Percentiles rank a stretch among this genome's conserved stretches.
These are phyloP conservation scores for Umbellularia californica DNA, from an alignment of 164 flowering plant genomes.

Conservation along the genomic window DNA sequence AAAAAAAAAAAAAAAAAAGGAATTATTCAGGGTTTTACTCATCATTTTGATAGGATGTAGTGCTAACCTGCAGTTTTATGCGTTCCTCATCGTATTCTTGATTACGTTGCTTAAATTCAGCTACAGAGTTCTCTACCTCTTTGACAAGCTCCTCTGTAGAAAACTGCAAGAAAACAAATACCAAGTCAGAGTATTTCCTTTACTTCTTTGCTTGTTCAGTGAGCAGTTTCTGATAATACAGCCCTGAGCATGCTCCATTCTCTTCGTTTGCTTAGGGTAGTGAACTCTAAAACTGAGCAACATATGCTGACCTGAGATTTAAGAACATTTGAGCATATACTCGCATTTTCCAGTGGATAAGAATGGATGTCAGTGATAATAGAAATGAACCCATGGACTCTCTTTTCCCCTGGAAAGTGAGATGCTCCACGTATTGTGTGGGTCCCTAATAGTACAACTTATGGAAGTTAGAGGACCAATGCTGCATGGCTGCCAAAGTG, in stretches of 20 bases:
- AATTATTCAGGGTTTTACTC: not conserved
- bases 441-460: too few species aligned
- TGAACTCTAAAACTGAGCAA: not conserved
- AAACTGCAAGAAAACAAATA: conserved; percentile 49
- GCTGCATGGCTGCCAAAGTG: too few species aligned
- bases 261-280: not conserved
- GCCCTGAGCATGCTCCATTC: not conserved
- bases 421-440: too few species aligned
- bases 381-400: not conserved
- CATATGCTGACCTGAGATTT: not conserved
- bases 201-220: not conserved
- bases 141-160: conserved; percentile 74
- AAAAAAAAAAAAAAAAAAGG: not conserved
- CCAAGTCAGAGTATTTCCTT: not conserved
- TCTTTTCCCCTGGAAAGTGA: too few species aligned
- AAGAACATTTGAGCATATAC: not conserved
- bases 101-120: conserved; percentile 64
- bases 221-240: conserved; percentile 1
- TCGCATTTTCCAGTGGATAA: not conserved
- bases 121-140: conserved; percentile 82
- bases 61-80: conserved; percentile 36
- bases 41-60: not conserved
- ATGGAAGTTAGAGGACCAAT: too few species aligned
- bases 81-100: conserved; percentile 58
- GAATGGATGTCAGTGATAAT: not conserved